Conservation (phyloP, 352 stramenopile genomes). For the Phytophthora brassicae region DNA sequence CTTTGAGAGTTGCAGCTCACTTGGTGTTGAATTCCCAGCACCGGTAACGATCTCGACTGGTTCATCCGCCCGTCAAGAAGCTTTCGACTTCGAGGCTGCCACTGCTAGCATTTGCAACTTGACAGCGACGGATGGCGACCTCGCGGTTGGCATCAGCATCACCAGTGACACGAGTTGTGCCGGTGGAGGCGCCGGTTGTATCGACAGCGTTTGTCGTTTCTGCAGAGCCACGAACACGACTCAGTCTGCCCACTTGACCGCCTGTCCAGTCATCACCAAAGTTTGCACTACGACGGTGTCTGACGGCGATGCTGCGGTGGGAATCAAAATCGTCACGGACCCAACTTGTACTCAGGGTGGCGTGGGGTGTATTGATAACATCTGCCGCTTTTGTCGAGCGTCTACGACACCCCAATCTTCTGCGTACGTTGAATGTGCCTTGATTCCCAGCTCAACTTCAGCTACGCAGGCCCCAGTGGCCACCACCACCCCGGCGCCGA, state of each 20-base stretch:
- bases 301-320: slow-evolving; percentile 32
- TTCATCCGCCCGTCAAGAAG: not conserved
- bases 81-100: not conserved
- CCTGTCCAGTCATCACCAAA: slow-evolving; percentile 9
- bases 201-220: slow-evolving; percentile 39
- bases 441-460: slow-evolving; percentile 1
- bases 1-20: slow-evolving; percentile 22
- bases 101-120: slow-evolving; percentile 13
- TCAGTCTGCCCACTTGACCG: slow-evolving; percentile 14
- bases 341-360: slow-evolving; percentile 26
- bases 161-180: slow-evolving; percentile 22
- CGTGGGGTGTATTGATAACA: slow-evolving; percentile 36
- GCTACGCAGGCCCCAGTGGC: not conserved
- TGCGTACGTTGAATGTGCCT: slow-evolving; percentile 21
- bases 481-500: slow-evolving; percentile 2
- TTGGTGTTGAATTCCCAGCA: slow-evolving; percentile 12
- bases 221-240: slow-evolving; percentile 22
- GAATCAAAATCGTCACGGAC: slow-evolving; percentile 34
- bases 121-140: slow-evolving; percentile 32
- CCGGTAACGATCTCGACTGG: slow-evolving; percentile 18
- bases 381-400: slow-evolving; percentile 51
- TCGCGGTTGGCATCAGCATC: slow-evolving; percentile 31
- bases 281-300: slow-evolving; percentile 25
- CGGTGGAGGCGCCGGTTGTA: slow-evolving; percentile 30
- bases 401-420: slow-evolving; percentile 21